Conservation (phyloP, 371 early-diverging fungal species). For the Mucor mucedo region DNA sequence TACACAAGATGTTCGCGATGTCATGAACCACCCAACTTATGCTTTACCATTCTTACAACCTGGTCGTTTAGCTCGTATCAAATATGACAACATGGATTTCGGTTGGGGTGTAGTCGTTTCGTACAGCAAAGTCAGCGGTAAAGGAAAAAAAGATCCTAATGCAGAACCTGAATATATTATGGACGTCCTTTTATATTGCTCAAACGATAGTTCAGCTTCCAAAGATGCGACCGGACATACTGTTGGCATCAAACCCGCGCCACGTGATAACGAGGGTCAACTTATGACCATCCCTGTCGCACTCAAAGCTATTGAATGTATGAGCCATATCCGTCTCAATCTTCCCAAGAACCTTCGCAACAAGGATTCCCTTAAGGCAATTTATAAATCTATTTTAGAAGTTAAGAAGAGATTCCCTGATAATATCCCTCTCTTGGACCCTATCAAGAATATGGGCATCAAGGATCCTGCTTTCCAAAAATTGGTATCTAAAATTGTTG, state of each 20-base stretch:
- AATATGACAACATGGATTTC: slow-evolving; percentile 75
- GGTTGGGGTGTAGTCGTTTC: slow-evolving; percentile 93
- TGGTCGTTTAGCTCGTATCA: slow-evolving; percentile 83
- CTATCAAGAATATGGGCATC: slow-evolving; percentile 89
- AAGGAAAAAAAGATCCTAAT: slow-evolving; percentile 39
- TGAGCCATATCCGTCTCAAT: slow-evolving; percentile 79
- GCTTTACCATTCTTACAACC: slow-evolving; percentile 85
- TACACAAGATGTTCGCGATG: slow-evolving; percentile 72
- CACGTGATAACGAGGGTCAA: slow-evolving; percentile 46
- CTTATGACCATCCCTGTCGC: slow-evolving; percentile 76
- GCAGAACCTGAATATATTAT: slow-evolving; percentile 67
- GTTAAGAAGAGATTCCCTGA: slow-evolving; percentile 76
- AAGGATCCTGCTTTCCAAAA: slow-evolving; percentile 80
- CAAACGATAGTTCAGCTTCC: slow-evolving; percentile 55
- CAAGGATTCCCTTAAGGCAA: slow-evolving; percentile 61
- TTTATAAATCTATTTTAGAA: slow-evolving; percentile 75
- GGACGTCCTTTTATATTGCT: slow-evolving; percentile 85
- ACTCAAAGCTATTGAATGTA: slow-evolving; percentile 73
- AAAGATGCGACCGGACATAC: slow-evolving; percentile 65
- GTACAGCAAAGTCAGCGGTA: slow-evolving; percentile 32
- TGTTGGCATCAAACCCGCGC: slow-evolving; percentile 67
- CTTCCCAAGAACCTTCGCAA: slow-evolving; percentile 75
- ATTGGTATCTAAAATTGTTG: slow-evolving; percentile 73
- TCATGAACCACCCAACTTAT: slow-evolving; percentile 83
- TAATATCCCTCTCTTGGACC: slow-evolving; percentile 85